Base-by-base conservation (phyloP, 495 filamentous ascomycete species). In the Penicillium alfredii region DNA sequence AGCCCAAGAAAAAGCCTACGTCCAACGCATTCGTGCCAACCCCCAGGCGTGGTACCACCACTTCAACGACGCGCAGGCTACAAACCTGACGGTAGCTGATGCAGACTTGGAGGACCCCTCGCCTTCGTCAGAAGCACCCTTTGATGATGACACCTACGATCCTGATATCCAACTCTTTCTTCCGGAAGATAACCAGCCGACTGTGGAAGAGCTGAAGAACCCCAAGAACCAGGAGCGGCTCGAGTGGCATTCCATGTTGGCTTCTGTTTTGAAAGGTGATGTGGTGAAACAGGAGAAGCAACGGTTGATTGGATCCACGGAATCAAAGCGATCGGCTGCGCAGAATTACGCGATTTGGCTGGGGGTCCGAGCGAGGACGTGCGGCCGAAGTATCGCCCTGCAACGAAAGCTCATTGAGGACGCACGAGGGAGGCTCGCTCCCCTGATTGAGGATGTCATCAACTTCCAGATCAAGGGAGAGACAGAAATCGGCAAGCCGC, bases 261-360 rank as follows among this genome's bases (percentile, higher is more conserved):
- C 89, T 17, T 89, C 87, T 1, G 92, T 98, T 3, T 63, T 98
- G 45, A 97, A 89, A 22, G 92, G 92, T 33, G 92, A 98, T 58
- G 93, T 98, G 8, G 90, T 98, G 14, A 84, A 86, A 45, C 92
- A 98, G 59, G 92, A 98, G 66, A 98, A 97, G 66, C 92, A 94
- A 53, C 77, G 92, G 19, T 63, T 98, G 46, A 87, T 90, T 49
- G 92, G 88, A 11, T 77, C 84, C 14, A 72, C 78, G 6, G 92
- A 95, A 45, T 77, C 82, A 35, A 75, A 81, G 35, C 79, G 77
- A 23, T 82, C 85, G 38, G 71, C 74, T 26, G 75, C 80, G 11
- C 68, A 88, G 45, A 86, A 83, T 50, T 73, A 76, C 17, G 93
- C 95, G 43, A 74, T 97, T 17, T 98, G 93, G 88, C 63, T 95